phyloP scores from a whole-genome alignment of 164 flowering plant species.

The Liquidambar formosana region DNA sequence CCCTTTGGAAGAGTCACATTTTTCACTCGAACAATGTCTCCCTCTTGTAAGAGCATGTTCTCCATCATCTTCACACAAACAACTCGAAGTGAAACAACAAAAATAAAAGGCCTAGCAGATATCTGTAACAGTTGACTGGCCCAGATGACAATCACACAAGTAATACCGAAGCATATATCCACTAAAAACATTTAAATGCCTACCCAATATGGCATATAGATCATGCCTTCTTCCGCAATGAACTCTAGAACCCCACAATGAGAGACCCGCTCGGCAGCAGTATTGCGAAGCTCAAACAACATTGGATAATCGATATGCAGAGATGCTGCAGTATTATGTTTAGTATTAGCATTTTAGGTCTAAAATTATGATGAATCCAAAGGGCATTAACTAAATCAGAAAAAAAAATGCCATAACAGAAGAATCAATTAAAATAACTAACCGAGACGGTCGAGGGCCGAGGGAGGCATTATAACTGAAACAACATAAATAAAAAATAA shows the following conservation, averaged over 20 bases:
- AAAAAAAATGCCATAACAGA: not conserved
- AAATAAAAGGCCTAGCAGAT: not conserved
- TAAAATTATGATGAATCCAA: not conserved
- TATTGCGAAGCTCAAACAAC: conserved; percentile 89
- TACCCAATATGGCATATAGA: conserved; percentile 94
- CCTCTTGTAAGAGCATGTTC: conserved; percentile 91
- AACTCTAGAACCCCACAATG: conserved; percentile 98
- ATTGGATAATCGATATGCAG: conserved; percentile 92
- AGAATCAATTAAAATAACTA: conserved; percentile 12
- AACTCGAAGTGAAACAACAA: not conserved
- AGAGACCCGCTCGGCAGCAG: conserved; percentile 71
- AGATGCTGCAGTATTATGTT: conserved; percentile 44
- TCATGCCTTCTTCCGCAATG: conserved; percentile 97
- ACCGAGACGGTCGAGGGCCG: conserved; percentile 79
- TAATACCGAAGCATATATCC: not conserved
- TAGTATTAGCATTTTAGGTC: conserved; percentile 4
- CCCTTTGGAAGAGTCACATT: conserved; percentile 93
- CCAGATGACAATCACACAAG: not conserved
- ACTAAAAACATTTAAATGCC: not conserved
- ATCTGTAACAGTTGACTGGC: not conserved
- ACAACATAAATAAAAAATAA: conserved; percentile 14
- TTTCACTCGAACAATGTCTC: conserved; percentile 80
- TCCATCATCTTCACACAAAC: conserved; percentile 78
- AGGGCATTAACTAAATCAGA: not conserved
- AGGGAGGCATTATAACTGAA: conserved; percentile 81